Evolutionary conservation across 2,329 filamentous ascomycete genomes (phyloP), one percentile per base, ranked within the genome.

Genomic region (Neonectria faginata): DNA sequence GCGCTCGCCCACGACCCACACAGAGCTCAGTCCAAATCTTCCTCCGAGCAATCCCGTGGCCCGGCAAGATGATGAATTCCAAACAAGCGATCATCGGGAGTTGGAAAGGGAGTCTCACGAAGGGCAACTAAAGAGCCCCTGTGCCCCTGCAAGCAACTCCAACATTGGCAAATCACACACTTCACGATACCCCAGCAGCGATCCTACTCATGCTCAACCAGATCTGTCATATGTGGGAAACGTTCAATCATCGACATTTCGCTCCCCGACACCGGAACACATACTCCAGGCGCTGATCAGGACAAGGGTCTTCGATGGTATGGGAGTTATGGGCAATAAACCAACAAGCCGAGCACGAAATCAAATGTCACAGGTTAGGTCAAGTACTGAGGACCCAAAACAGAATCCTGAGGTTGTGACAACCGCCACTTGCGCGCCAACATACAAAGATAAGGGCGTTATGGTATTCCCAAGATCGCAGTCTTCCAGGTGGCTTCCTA

Each of bases 251-350:
- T 18, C 33, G 5, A n/a, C 16, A 16, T 41, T 42, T 22, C 25
- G 16, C 7, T 51, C 29, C 4, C 58, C 57, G 20, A 58, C 44
- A 2, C 50, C 67, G 8, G 48, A 55, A 25, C n/a, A 20, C 16
- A 60, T 67, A 18, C 45, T 51, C 7, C 53, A 60, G 39, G 68
- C 55, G 10, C 64, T 74, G 16, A 42, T 71, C 18, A 16, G 66
- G 16, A 71, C 70, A 27, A 62, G 70, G n/a, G 52, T 74, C 3
- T 72, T 67, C 27, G 48, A 68, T 33, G 69, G 56, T 9, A 73
- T 64, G 16, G 44, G 47, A 5, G 53, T 67, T 11, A 11, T 62
- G 5, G 18, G n/a, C 8, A 16, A 29, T 2, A 14, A 42, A 25
- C n/a, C 36, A 11, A 25, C 16, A 5, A n/a, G 20, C 18, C 8